Evolutionary conservation across 306 rosid species (phyloP).

Genomic region (Quercus glauca): DNA sequence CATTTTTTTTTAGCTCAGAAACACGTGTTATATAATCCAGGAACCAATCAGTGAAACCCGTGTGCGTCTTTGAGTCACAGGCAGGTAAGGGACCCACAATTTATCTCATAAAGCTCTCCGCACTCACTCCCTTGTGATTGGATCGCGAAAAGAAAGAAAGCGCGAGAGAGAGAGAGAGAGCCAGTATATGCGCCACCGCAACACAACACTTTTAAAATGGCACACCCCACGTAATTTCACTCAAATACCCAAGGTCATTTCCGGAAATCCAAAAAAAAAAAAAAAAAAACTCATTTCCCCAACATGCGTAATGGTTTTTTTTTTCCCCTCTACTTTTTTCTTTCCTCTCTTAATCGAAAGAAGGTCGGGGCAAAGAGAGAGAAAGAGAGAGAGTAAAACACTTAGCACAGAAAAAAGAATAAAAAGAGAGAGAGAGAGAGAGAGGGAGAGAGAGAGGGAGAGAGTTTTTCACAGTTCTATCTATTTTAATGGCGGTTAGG

Average conservation of each 20-base stretch:
- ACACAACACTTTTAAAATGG: slow-evolving; percentile 9
- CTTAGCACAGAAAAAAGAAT: slow-evolving; percentile 27
- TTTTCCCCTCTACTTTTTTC: background rate
- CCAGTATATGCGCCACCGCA: no score
- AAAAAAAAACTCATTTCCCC: background rate
- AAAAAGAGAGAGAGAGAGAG: slow-evolving; percentile 19
- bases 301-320: slow-evolving; percentile 31
- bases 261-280: slow-evolving; percentile 5
- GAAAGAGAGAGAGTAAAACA: slow-evolving; percentile 28
- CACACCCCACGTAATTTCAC: slow-evolving; percentile 13
- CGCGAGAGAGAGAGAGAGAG: slow-evolving; percentile 1
- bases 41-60: slow-evolving; percentile 18
- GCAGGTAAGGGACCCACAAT: slow-evolving; percentile 19
- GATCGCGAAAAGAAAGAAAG: slow-evolving; percentile 30
- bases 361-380: slow-evolving; percentile 30
- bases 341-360: slow-evolving; percentile 26
- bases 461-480: slow-evolving; percentile 40
- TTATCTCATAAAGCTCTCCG: background rate
- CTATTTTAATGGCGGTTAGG: slow-evolving; percentile 76
- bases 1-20: background rate
- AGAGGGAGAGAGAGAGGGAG: slow-evolving; percentile 25
- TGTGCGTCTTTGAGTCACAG: slow-evolving; percentile 16
- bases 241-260: slow-evolving; percentile 19
- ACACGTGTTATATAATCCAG: slow-evolving; percentile 11
- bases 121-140: slow-evolving; percentile 26